Percentiles rank a stretch among this genome's conserved stretches.
phyloP scores from a whole-genome alignment of 148 eudicot genomes.

The Arbutus unedo region DNA sequence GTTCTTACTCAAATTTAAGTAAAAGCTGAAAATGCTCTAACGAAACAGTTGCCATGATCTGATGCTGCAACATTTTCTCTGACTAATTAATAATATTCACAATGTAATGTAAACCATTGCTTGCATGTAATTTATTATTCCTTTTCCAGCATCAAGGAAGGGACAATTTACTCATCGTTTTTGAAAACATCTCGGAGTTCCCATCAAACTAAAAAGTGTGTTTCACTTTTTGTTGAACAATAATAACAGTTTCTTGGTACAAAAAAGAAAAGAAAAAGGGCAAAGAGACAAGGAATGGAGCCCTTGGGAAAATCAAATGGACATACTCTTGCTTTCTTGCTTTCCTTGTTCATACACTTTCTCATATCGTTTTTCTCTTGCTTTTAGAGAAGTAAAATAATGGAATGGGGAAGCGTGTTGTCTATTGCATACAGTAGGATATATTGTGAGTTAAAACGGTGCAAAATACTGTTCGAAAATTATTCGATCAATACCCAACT shows the following conservation, averaged over 20 bases:
- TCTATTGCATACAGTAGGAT: too few species aligned
- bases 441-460: too few species aligned
- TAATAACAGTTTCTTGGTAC: not conserved
- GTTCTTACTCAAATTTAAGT: too few species aligned
- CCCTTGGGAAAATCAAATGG: not conserved
- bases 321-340: conserved; percentile 12
- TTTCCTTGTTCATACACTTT: not conserved
- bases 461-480: too few species aligned
- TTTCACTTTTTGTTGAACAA: not conserved
- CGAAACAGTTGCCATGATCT: too few species aligned
- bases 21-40: too few species aligned
- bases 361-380: too few species aligned
- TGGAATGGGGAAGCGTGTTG: not conserved
- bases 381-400: not conserved
- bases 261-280: not conserved
- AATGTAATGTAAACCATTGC: too few species aligned
- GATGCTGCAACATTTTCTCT: too few species aligned
- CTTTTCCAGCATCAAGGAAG: not conserved
- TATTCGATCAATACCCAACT: too few species aligned
- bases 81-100: too few species aligned
- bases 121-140: not conserved
- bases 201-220: not conserved
- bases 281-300: conserved; percentile 1
- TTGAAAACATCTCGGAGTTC: not conserved
- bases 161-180: too few species aligned